Evolutionary conservation across 495 filamentous ascomycete species (phyloP), one percentile per base, ranked within the genome.

Genomic region (Penicillium salamii): DNA sequence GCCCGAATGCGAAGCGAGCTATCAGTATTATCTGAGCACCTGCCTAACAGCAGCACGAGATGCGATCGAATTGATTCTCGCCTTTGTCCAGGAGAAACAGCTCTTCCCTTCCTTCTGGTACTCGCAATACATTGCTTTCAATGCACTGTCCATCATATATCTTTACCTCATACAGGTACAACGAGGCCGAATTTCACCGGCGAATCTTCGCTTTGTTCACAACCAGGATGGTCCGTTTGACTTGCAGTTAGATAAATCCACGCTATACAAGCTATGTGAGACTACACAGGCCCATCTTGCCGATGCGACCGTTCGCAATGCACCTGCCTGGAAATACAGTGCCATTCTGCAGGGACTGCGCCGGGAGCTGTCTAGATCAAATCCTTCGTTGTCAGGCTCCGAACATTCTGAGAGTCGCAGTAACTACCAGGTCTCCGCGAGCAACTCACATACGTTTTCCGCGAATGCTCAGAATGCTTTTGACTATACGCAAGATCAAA

Each of bases 111-210:
- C 62, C 0, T 65, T 65, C 26, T 65, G 62, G 62, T 65, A 62
- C 32, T 62, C 62, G 1, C 62, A 65, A 34, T 65, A 65, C 31
- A 62, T 65, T 35, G 53, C 62, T 2, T 65, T 65, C 50, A 65
- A 65, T n/a, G 62, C 62, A 15, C 24, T 65, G 11, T 65, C 62
- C 4, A 57, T 59, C n/a, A 55, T 59, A 8, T 65, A 65, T 33
- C 57, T 65, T 8, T 62, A 57, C 19, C 49, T 65, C 1, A 65
- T 61, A 11, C 53, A 65, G 28, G 52, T 58, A 2, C 52, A 53
- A 14, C 52, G 53, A 14, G 55, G 51, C 0, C 49, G 62, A 0
- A 59, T 65, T 24, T 37, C 41, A n/a, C 50, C 40, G 26, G 49
- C 54, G 7, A 52, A 43, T 34, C 18, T 29, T 11, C 23, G 9